Conservation (phyloP, 164 flowering plant species). For the Chimonanthus praecox region DNA sequence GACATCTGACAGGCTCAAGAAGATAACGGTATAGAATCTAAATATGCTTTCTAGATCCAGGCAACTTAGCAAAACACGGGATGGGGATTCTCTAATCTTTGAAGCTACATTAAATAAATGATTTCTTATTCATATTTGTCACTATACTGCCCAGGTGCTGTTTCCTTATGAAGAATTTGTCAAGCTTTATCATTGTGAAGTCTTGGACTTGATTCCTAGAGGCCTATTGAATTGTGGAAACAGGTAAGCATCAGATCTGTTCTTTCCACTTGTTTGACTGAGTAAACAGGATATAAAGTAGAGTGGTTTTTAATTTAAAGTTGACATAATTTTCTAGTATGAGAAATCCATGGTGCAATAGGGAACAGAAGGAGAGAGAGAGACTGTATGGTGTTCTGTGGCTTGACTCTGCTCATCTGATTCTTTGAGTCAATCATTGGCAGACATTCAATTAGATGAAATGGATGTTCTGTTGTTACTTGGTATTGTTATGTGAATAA, state of each 20-base stretch:
- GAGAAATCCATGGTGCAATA: background rate
- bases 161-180: constrained; percentile 86
- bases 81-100: constrained; percentile 2
- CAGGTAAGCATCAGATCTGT: constrained; percentile 39
- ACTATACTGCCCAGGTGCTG: constrained; percentile 41
- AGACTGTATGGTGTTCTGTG: background rate
- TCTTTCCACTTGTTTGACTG: background rate
- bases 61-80: background rate
- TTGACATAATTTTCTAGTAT: background rate
- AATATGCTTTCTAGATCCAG: background rate
- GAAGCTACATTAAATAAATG: constrained; percentile 1
- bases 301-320: too few relatives aligned
- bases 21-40: constrained; percentile 27
- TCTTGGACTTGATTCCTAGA: constrained; percentile 53
- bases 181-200: constrained; percentile 50
- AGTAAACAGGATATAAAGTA: background rate
- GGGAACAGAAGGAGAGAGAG: background rate
- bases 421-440: background rate
- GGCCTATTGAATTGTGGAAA: constrained; percentile 89
- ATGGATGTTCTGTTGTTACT: background rate
- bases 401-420: background rate
- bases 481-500: background rate
- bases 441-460: background rate
- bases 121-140: constrained; percentile 4
- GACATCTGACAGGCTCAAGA: constrained; percentile 26